Evolutionary conservation across 1,284 basidiomycete genomes (phyloP).

Genomic region (Ustanciosporium gigantosporum): DNA sequence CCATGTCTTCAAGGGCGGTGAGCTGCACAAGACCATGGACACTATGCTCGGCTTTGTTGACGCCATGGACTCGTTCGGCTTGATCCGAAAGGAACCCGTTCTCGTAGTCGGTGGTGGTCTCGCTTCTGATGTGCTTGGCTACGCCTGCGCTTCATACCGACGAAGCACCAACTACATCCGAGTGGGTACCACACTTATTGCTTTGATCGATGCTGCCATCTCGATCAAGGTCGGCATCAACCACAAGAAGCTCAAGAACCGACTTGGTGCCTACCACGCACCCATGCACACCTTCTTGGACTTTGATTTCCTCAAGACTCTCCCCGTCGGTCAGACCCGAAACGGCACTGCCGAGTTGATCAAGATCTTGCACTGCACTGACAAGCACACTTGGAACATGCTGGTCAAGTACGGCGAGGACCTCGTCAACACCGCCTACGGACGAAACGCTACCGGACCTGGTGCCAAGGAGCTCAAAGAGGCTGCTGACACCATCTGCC

Average conservation of each 20-base stretch:
- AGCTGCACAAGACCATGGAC: conserved; percentile 64
- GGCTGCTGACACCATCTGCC: conserved; percentile 61
- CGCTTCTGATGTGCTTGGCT: conserved; percentile 61
- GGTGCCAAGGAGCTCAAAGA: conserved; percentile 60
- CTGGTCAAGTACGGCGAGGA: conserved; percentile 64
- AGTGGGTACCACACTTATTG: conserved; percentile 64
- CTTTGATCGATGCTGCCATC: conserved; percentile 64
- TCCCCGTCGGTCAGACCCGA: conserved; percentile 63
- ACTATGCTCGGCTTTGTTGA: conserved; percentile 64
- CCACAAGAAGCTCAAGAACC: conserved; percentile 55
- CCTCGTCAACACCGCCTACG: conserved; percentile 63
- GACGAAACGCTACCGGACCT: conserved; percentile 59
- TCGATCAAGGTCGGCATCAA: conserved; percentile 63
- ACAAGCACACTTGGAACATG: conserved; percentile 63
- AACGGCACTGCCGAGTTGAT: conserved; percentile 65
- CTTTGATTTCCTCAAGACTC: conserved; percentile 64
- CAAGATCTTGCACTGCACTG: conserved; percentile 64
- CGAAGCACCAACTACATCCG: conserved; percentile 64
- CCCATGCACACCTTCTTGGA: conserved; percentile 65
- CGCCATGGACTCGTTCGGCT: conserved; percentile 64
- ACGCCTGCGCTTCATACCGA: conserved; percentile 64
- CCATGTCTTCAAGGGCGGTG: conserved; percentile 64
- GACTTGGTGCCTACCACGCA: conserved; percentile 63
- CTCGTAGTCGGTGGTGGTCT: conserved; percentile 64
- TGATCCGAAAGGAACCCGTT: conserved; percentile 64